These are phyloP conservation scores for Seminavis robusta DNA, from an alignment of 108 stramenopile species.

Conservation along the genomic window DNA sequence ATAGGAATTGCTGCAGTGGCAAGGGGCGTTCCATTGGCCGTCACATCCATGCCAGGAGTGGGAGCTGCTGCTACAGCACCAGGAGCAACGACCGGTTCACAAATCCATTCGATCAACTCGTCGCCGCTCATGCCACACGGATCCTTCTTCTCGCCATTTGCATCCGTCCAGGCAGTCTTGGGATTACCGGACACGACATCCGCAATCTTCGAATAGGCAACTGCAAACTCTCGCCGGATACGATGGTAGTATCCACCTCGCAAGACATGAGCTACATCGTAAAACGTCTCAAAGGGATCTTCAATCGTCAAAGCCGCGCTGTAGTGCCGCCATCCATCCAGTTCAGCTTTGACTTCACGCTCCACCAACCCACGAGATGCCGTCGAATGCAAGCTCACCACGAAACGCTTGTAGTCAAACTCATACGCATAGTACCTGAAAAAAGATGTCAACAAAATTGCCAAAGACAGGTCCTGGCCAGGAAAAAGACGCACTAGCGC, in stretches of 20 bases:
- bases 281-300: conserved; percentile 99
- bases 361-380: conserved; percentile 50
- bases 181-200: conserved; percentile 42
- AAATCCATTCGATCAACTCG: conserved; percentile 74
- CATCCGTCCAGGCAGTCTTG: conserved; percentile 23
- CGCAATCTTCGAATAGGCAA: conserved; percentile 85
- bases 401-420: conserved; percentile 87
- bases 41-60: no score
- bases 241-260: conserved; percentile 76
- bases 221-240: conserved; percentile 79
- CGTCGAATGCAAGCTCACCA: conserved; percentile 71
- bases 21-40: no score
- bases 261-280: conserved; percentile 99
- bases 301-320: conserved; percentile 90
- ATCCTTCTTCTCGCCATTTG: conserved; percentile 24
- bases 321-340: conserved; percentile 90
- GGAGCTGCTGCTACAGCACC: no score
- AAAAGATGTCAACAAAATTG: conserved; percentile 87
- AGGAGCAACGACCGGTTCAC: conserved; percentile 73
- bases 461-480: conserved; percentile 59
- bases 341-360: conserved; percentile 90
- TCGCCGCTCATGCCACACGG: conserved; percentile 40
- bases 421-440: conserved; percentile 89
- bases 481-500: conserved; percentile 51
- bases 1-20: no score